Evolutionary conservation across 345 rosid species (phyloP), one percentile per base, ranked within the genome.

Genomic region (Rhizophora mangle): DNA sequence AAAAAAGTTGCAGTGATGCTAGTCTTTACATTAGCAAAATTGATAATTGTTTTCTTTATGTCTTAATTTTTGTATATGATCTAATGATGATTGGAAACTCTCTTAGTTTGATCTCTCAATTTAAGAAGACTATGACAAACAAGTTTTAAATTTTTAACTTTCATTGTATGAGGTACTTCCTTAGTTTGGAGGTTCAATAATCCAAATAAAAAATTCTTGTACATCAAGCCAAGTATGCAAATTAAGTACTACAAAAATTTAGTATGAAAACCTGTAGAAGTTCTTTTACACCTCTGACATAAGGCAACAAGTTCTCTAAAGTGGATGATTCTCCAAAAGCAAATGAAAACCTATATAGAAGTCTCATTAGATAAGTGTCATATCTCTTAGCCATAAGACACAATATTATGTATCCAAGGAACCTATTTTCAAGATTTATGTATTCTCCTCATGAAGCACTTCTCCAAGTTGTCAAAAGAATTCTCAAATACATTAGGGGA

Each of bases 301-400:
- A 0, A 0, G 0, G 8, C 8, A 18, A 6, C 0, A 53, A 20
- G 1, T 6, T 20, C 1, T 1, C 1, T 0, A 20, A 53, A 20
- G 0, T 6, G 2, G 24, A 53, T 53, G 9, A 5, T 2, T 6
- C 3, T 1, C 0, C 8, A 20, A 20, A 53, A 21, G 2, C 18
- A 8, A 20, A 53, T 53, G 57, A 53, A 6, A 11, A 4, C 24
- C 2, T 11, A 5, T 53, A 19, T 5, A 53, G 6, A n/a, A 53
- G 19, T 21, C 10, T 20, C 3, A 53, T 53, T 53, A 1, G 11
- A 6, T 53, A 1, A 0, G 6, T 53, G n/a, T 19, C 6, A 1
- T 54, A 1, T 21, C 58, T 20, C 1, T 8, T 0, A 1, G 1
- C 1, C 0, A 54, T 1, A n/a, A 21, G 15, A n/a, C 16, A 0